Percentiles rank a stretch among this genome's conserved stretches.
Conservation (phyloP, 73 alveolate genomes). For the Stentor coeruleus region DNA sequence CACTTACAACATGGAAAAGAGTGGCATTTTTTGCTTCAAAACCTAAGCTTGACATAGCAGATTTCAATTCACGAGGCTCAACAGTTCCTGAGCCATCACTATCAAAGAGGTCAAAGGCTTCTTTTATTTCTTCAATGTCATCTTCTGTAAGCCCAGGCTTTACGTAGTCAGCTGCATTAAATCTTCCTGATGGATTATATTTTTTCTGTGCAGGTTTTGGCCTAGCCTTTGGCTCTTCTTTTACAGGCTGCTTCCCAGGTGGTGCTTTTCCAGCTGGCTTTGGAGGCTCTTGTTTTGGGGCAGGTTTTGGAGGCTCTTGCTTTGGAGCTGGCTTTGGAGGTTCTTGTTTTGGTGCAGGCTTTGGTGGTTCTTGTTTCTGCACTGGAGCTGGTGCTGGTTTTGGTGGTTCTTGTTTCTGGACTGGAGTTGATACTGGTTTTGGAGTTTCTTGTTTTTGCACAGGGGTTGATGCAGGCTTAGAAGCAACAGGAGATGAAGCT, state of each 20-base stretch:
- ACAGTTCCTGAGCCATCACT: conserved; percentile 59
- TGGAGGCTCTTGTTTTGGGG: too few species aligned
- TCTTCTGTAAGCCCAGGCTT: conserved; percentile 89
- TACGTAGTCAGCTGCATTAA: conserved; percentile 41
- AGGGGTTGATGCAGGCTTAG: too few species aligned
- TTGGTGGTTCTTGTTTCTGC: too few species aligned
- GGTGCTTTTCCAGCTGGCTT: too few species aligned
- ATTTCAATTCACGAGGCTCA: conserved; percentile 68
- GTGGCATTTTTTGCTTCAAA: conserved; percentile 54
- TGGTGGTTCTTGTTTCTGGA: too few species aligned
- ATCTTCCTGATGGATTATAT: neutral
- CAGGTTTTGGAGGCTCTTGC: too few species aligned
- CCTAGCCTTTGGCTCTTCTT: conserved; percentile 31
- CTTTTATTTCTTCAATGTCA: conserved; percentile 63
- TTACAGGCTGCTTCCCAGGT: too few species aligned
- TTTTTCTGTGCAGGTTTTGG: conserved; percentile 43
- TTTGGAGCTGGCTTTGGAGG: too few species aligned
- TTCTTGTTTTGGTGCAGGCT: too few species aligned
- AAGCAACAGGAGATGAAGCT: neutral
- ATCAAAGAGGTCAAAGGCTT: conserved; percentile 65
- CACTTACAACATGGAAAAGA: conserved; percentile 46
- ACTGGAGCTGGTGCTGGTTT: too few species aligned
- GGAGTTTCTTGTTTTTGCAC: too few species aligned
- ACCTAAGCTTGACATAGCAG: conserved; percentile 72
- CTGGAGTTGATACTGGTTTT: too few species aligned